These are phyloP conservation scores for Trichoderma asperelloides DNA, from an alignment of 495 filamentous ascomycete genomes.

Conservation along the genomic window DNA sequence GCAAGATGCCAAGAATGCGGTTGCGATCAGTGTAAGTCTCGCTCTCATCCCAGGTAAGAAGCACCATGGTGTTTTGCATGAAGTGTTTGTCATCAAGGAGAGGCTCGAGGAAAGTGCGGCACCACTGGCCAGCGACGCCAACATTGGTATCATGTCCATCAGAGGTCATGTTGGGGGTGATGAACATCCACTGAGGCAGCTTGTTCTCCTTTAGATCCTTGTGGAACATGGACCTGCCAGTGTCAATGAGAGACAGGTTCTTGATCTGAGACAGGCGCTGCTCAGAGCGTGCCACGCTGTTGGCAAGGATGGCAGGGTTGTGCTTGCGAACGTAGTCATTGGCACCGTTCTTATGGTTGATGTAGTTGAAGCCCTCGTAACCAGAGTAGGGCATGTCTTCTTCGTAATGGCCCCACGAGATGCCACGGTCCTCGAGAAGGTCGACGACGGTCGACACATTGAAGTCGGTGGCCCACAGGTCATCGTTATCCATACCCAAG, in stretches of 20 bases:
- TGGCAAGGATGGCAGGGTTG: slow-evolving; percentile 54
- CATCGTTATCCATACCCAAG: slow-evolving; percentile 61
- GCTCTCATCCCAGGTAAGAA: slow-evolving; percentile 63
- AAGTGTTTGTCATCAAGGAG: slow-evolving; percentile 57
- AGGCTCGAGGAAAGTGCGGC: slow-evolving; percentile 48
- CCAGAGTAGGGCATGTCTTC: slow-evolving; percentile 62
- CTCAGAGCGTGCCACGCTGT: slow-evolving; percentile 45
- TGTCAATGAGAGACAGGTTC: slow-evolving; percentile 42
- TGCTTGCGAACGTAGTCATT: slow-evolving; percentile 75
- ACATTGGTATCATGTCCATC: slow-evolving; percentile 62
- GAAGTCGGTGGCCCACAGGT: slow-evolving; percentile 43
- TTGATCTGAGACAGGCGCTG: slow-evolving; percentile 54
- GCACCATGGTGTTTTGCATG: slow-evolving; percentile 57
- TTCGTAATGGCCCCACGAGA: slow-evolving; percentile 63
- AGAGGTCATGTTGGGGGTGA: slow-evolving; percentile 64
- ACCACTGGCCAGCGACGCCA: slow-evolving; percentile 50
- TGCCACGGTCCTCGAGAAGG: slow-evolving; percentile 56
- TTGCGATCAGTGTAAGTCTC: slow-evolving; percentile 47
- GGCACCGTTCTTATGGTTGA: slow-evolving; percentile 40
- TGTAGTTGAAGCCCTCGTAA: slow-evolving; percentile 46
- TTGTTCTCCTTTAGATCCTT: slow-evolving; percentile 46
- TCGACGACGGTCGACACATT: slow-evolving; percentile 64
- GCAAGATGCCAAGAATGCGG: slow-evolving; percentile 25
- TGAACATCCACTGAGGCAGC: slow-evolving; percentile 65
- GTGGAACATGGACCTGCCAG: slow-evolving; percentile 30